Conservation (phyloP, 2,329 filamentous ascomycete species). For the Scedosporium apiospermum region DNA sequence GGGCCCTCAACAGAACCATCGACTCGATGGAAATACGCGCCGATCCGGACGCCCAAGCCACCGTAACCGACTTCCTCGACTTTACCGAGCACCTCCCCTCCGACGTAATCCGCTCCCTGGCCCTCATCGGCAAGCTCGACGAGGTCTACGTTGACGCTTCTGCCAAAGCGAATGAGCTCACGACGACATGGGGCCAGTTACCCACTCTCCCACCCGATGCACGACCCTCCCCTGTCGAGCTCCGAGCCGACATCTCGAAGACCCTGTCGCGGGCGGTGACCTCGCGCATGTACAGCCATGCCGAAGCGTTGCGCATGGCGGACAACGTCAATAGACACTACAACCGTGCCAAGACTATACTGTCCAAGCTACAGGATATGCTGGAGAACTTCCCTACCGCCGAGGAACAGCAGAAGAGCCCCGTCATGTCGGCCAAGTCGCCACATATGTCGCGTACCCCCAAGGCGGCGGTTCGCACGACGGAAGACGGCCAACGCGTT, state of each 20-base stretch:
- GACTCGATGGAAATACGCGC: constrained; percentile 40
- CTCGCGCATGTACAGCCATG: constrained; percentile 48
- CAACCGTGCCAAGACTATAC: constrained; percentile 47
- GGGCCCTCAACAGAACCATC: constrained; percentile 20
- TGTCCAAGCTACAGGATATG: constrained; percentile 50
- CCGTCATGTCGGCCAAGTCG: constrained; percentile 39
- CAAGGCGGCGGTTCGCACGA: constrained; percentile 36
- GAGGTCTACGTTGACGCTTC: constrained; percentile 48
- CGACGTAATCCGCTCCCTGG: constrained; percentile 56
- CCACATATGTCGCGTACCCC: constrained; percentile 39
- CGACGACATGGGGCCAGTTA: constrained; percentile 46
- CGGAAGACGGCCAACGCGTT: constrained; percentile 34
- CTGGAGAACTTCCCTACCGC: constrained; percentile 47
- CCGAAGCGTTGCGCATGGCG: constrained; percentile 53
- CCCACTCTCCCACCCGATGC: constrained; percentile 37
- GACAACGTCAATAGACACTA: constrained; percentile 56
- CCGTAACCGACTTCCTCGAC: constrained; percentile 61
- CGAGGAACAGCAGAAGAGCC: constrained; percentile 42
- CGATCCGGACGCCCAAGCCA: constrained; percentile 59
- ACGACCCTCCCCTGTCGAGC: constrained; percentile 36
- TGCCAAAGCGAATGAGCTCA: constrained; percentile 43
- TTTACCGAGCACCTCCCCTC: constrained; percentile 61
- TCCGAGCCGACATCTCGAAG: constrained; percentile 52
- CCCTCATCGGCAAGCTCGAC: constrained; percentile 56
- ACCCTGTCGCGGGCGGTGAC: constrained; percentile 43